phyloP scores from a whole-genome alignment of 768 basidiomycete species.

The Russula griseocarnosa region DNA sequence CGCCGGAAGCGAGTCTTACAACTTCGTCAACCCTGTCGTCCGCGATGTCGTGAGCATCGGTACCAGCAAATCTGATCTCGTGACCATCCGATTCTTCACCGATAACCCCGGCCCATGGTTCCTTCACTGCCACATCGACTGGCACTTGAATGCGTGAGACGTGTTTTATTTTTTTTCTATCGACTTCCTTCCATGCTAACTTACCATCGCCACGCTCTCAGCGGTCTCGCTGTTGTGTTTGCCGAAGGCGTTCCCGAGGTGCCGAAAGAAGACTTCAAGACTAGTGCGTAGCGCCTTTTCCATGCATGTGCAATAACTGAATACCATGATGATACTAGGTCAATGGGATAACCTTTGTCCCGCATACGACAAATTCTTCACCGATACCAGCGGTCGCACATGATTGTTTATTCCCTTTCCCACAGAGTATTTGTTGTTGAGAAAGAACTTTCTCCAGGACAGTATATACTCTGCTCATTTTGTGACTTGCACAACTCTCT shows the following conservation, averaged over 20 bases:
- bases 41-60: conserved; percentile 42
- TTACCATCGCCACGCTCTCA: background rate
- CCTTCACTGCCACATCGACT: conserved; percentile 36
- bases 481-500: background rate
- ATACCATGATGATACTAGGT: background rate
- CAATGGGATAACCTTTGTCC: conserved; percentile 24
- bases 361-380: conserved; percentile 12
- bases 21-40: conserved; percentile 40
- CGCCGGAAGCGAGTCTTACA: conserved; percentile 24
- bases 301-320: background rate
- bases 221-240: conserved; percentile 27
- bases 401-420: background rate
- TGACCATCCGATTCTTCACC: conserved; percentile 33
- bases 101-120: conserved; percentile 35
- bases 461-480: background rate
- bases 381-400: background rate
- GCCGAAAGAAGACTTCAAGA: background rate
- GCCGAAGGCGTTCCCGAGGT: conserved; percentile 25
- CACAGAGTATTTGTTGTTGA: background rate
- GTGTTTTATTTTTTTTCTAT: background rate
- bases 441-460: conserved; percentile 1
- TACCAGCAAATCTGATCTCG: conserved; percentile 4
- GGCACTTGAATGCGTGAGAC: conserved; percentile 31
- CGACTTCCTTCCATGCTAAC: background rate
- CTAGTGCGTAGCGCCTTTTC: conserved; percentile 8